A percentile compares a stretch with the other conserved stretches of the same genome.
Evolutionary conservation across 179 eudicot genomes (phyloP).

Genomic region (Nepenthes alata): DNA sequence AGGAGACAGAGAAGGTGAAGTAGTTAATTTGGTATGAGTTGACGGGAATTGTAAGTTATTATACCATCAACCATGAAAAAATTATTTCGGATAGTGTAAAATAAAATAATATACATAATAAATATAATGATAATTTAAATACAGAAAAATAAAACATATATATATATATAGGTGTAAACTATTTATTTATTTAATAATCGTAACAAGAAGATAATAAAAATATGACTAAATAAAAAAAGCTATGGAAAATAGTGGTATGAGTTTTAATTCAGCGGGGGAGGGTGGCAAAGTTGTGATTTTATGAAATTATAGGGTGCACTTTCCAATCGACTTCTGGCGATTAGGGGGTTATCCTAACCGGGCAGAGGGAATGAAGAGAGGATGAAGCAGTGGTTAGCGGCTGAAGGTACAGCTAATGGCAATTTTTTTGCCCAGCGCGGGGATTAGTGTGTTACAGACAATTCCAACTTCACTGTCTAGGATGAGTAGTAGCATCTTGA

Average conservation of each 20-base stretch:
- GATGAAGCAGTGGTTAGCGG: slow-evolving; percentile 5
- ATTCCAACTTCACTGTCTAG: slow-evolving; percentile 11
- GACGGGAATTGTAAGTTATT: not conserved
- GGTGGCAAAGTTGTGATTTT: slow-evolving; percentile 24
- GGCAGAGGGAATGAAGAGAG: too few species aligned
- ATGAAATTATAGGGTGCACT: slow-evolving; percentile 13
- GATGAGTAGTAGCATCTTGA: slow-evolving; percentile 13
- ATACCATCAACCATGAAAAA: not conserved
- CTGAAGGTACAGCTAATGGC: slow-evolving; percentile 17
- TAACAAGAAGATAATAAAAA: too few species aligned
- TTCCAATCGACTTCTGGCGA: not conserved
- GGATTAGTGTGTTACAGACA: slow-evolving; percentile 13
- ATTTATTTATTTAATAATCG: too few species aligned
- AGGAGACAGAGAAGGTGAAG: slow-evolving; percentile 1
- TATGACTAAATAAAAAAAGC: too few species aligned
- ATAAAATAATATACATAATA: too few species aligned
- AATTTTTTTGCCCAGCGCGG: slow-evolving; percentile 16
- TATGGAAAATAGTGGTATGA: too few species aligned
- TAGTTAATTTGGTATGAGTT: not conserved
- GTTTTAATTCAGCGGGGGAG: not conserved
- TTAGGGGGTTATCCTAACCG: slow-evolving; percentile 3
- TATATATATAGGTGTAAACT: too few species aligned
- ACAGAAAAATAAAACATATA: too few species aligned
- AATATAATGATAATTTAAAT: too few species aligned
- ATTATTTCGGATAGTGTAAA: not conserved